Evolutionary conservation across 371 early-diverging fungal species (phyloP).

Genomic region (Apophysomyces variabilis): DNA sequence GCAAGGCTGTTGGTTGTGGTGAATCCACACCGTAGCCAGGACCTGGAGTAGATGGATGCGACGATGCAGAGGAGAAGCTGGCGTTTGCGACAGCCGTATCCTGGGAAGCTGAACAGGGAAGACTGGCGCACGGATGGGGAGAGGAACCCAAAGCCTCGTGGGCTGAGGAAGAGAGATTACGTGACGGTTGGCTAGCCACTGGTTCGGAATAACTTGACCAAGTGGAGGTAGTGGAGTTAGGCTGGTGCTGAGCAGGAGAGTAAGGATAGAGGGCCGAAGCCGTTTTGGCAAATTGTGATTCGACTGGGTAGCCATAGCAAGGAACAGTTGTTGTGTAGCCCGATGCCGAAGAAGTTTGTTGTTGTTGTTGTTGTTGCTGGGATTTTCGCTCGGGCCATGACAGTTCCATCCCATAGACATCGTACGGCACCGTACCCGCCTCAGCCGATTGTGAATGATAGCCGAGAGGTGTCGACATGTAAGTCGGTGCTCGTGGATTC

Average conservation of each 20-base stretch:
- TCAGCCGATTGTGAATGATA: neutral
- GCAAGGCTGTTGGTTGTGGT: conserved; percentile 10
- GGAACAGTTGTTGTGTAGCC: neutral
- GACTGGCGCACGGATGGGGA: conserved; percentile 2
- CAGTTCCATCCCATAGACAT: neutral
- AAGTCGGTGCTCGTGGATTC: neutral
- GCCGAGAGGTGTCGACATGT: neutral
- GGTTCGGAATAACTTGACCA: conserved; percentile 3
- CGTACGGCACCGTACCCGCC: neutral
- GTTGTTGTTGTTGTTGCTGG: conserved; percentile 3
- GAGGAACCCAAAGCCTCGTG: conserved; percentile 1
- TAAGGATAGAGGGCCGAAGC: conserved; percentile 3
- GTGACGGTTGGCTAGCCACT: neutral
- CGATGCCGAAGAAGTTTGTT: neutral
- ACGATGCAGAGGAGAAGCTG: conserved; percentile 4
- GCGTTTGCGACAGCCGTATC: neutral
- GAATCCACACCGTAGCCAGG: conserved; percentile 9
- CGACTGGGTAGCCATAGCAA: neutral
- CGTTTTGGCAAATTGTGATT: conserved; percentile 1
- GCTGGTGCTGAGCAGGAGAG: conserved; percentile 6
- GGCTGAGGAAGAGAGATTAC: neutral
- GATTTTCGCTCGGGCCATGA: neutral
- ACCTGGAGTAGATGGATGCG: conserved; percentile 4
- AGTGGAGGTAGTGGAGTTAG: neutral
- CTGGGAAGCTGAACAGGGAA: conserved; percentile 7